Base-by-base conservation (phyloP, 1,284 basidiomycete genomes). In the Vanrija sp. region DNA sequence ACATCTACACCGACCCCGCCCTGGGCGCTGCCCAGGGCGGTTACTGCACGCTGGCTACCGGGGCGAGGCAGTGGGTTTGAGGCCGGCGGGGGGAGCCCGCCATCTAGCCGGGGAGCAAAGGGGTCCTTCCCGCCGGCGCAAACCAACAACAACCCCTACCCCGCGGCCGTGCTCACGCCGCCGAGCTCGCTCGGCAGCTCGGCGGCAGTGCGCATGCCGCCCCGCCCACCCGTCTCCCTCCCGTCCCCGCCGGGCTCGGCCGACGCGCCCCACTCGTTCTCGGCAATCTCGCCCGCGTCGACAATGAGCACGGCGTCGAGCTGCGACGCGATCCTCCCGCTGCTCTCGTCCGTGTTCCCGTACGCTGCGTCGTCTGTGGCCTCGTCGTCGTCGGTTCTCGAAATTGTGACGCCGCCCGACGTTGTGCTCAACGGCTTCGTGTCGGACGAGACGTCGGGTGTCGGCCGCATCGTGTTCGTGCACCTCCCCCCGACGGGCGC, bases 21-120 rank as follows among this genome's bases (percentile, higher is more conserved):
- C 56, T 52, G 54, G 53, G 53, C 25, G 37, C 41, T 22, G 44
- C 57, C 49, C 49, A 53, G 47, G 58, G 57, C 45, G 59, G 52
- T 24, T 67, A 56, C 60, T 62, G 66, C 54, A 64, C 66, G 51
- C 64, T 62, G 59, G 71, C 62, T 56, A 67, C 69, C 58, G 72
- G 72, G 47, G 68, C 66, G 50, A 61, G 68, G 63, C 73, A 66
- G 70, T 76, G 75, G 75, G 68, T 75, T 75, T 76, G 75, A 76
- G 66, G 73, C 69, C 62, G 67, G 73, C 71, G 73, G 72, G 71
- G 73, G 73, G 71, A 74, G 67, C 65, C 64, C 69, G 64, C 68
- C 65, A n/a, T 15, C n/a, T 22, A 43, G 38, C 2, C n/a, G 38
- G 38, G n/a, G 18, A 39, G 20, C 41, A 19, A 36, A 45, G 39